Base-by-base conservation (phyloP, 768 basidiomycete genomes). In the Suillus sp. region DNA sequence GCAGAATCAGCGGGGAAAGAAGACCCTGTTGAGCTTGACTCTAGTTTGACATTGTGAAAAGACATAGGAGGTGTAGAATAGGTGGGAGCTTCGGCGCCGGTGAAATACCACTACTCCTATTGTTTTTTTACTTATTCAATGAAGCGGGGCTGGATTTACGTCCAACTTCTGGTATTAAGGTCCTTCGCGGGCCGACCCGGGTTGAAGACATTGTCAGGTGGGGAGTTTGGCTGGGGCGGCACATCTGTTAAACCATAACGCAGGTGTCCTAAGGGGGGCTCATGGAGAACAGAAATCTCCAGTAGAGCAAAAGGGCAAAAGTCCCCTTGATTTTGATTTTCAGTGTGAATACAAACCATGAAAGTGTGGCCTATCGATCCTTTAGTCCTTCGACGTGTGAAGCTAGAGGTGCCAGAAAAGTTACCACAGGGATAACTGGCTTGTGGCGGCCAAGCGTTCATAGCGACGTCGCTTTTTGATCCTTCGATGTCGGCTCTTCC, bases 21-120 rank as follows among this genome's bases (percentile, higher is more conserved):
- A 87, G 87, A 88, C 86, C 86, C 86, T n/a, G n/a, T n/a, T n/a
- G n/a, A n/a, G n/a, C n/a, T n/a, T n/a, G n/a, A n/a, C n/a, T n/a
- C n/a, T n/a, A n/a, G n/a, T n/a, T n/a, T n/a, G n/a, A n/a, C n/a
- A n/a, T n/a, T n/a, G n/a, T n/a, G n/a, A n/a, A n/a, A 85, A 87
- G 87, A 87, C 86, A 86, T 87, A 85, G 83, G 82, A 85, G 86
- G 86, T 85, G 87, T 87, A 88, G 86, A 77, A 88, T 88, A 87
- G 85, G 87, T 87, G 87, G 87, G 87, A 87, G 87, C 84, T 86
- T 81, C 82, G 84, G 85, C 64, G 54, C 71, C 82, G 79, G 81
- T 88, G 87, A 89, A 87, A 88, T 88, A 88, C 86, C 86, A 87
- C 87, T 87, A 89, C 86, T 85, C 84, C 85, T 86, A 87, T 88